These are phyloP conservation scores for Salvia hispanica DNA, from an alignment of 257 asterid genomes.

Conservation along the genomic window DNA sequence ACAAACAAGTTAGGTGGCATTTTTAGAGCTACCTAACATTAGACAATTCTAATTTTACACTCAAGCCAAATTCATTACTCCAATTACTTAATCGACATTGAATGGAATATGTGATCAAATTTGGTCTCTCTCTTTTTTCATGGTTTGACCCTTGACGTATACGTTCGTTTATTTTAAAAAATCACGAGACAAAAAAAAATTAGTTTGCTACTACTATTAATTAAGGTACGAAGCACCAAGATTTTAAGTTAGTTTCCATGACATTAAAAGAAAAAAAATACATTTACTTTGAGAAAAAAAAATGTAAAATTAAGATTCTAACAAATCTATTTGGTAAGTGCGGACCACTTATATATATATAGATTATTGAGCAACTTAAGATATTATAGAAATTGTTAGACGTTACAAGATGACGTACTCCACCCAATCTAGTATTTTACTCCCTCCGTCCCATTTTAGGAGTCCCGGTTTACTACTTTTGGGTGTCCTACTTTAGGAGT, in stretches of 20 bases:
- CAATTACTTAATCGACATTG: constrained; percentile 5
- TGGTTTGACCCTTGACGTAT: background rate
- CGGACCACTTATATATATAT: too few species aligned
- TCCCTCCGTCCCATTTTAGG: too few species aligned
- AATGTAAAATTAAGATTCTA: background rate
- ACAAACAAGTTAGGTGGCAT: constrained; percentile 15
- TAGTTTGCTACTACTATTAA: background rate
- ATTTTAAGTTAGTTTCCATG: background rate
- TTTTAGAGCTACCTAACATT: constrained; percentile 22
- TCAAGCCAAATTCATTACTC: background rate
- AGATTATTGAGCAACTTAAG: background rate
- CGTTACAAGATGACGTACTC: constrained; percentile 21
- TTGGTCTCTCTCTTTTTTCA: background rate
- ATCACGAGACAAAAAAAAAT: background rate
- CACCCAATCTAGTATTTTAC: background rate
- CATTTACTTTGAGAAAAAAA: background rate
- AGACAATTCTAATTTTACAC: constrained; percentile 16
- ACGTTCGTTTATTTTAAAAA: background rate
- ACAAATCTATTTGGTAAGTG: background rate
- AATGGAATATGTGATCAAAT: constrained; percentile 8
- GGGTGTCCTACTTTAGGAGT: too few species aligned
- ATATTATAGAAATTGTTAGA: background rate
- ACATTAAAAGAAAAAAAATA: background rate
- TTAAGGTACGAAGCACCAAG: too few species aligned
- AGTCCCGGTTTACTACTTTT: too few species aligned